phyloP scores from a whole-genome alignment of 2,329 filamentous ascomycete genomes.

The Teratosphaeria gauchensis region DNA sequence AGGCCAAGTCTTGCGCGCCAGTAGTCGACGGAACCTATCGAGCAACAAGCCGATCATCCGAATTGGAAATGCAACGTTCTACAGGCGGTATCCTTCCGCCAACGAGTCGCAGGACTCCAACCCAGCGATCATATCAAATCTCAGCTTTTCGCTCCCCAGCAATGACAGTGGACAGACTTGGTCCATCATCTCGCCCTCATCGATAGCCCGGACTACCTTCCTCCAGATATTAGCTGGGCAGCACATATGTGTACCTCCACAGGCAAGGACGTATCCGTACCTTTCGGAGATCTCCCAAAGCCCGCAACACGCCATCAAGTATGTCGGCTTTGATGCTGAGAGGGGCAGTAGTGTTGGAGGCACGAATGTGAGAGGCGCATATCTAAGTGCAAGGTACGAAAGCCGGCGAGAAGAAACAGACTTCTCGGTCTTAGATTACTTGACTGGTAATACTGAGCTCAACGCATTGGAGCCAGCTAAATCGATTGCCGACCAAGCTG shows the following conservation, averaged over 20 bases:
- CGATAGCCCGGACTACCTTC: constrained; percentile 71
- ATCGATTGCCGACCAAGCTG: constrained; percentile 31
- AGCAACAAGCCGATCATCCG: constrained; percentile 37
- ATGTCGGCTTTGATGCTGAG: constrained; percentile 83
- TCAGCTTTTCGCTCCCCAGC: constrained; percentile 58
- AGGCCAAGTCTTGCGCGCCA: not conserved
- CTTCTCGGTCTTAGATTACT: constrained; percentile 71
- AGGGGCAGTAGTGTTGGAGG: constrained; percentile 44
- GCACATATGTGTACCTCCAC: constrained; percentile 65
- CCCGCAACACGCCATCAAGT: constrained; percentile 64
- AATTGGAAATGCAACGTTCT: constrained; percentile 75
- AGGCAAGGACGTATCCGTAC: constrained; percentile 68
- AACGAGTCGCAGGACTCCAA: constrained; percentile 42
- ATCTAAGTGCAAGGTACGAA: constrained; percentile 85
- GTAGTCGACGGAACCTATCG: not conserved
- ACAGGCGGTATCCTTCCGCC: constrained; percentile 57
- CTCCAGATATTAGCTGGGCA: constrained; percentile 69
- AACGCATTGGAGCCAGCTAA: constrained; percentile 56
- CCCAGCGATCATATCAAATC: constrained; percentile 60
- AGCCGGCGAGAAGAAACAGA: constrained; percentile 77
- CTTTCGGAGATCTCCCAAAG: constrained; percentile 50
- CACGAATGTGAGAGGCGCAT: constrained; percentile 58
- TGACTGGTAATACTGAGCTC: constrained; percentile 72
- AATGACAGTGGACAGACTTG: constrained; percentile 37
- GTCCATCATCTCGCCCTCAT: constrained; percentile 73